These are phyloP conservation scores for Wallacemonas sp. DNA, from an alignment of 208 protist genomes.

Conservation along the genomic window DNA sequence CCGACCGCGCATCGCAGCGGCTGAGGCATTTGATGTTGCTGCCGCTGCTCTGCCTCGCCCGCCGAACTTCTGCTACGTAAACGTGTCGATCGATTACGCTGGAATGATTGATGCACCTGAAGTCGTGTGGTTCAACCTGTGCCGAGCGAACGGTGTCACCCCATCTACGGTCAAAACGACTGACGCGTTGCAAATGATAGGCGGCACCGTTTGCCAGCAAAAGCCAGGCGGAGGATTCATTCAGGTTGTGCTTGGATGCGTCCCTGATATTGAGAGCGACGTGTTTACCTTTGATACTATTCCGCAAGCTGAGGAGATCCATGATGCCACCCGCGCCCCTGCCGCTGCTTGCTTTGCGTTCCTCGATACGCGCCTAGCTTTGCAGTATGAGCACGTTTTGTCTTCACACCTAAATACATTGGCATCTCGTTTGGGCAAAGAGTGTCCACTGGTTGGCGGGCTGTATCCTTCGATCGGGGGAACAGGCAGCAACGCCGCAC, in stretches of 20 bases:
- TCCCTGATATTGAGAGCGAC: slow-evolving; percentile 75
- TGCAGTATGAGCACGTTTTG: slow-evolving; percentile 78
- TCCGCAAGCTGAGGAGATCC: slow-evolving; percentile 61
- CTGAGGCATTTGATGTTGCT: slow-evolving; percentile 85
- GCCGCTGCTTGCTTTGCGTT: slow-evolving; percentile 62
- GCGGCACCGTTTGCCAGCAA: slow-evolving; percentile 76
- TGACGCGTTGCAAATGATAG: slow-evolving; percentile 75
- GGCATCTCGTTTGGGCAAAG: slow-evolving; percentile 27
- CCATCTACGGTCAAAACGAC: slow-evolving; percentile 64
- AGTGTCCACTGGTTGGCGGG: slow-evolving; percentile 63
- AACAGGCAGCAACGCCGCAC: not conserved
- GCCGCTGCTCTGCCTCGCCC: slow-evolving; percentile 70
- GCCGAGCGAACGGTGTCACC: slow-evolving; percentile 60
- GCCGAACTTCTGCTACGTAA: slow-evolving; percentile 87
- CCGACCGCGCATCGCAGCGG: slow-evolving; percentile 75
- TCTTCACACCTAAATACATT: slow-evolving; percentile 56
- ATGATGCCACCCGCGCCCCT: slow-evolving; percentile 29
- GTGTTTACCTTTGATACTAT: slow-evolving; percentile 85
- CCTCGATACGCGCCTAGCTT: slow-evolving; percentile 62
- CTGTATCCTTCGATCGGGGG: slow-evolving; percentile 66
- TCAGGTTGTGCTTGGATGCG: slow-evolving; percentile 77
- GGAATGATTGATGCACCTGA: slow-evolving; percentile 84
- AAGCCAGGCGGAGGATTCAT: slow-evolving; percentile 81
- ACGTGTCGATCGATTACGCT: slow-evolving; percentile 73
- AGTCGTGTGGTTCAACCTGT: slow-evolving; percentile 88